Evolutionary conservation across 2,329 filamentous ascomycete genomes (phyloP).

Genomic region (Cladosporium sp.): DNA sequence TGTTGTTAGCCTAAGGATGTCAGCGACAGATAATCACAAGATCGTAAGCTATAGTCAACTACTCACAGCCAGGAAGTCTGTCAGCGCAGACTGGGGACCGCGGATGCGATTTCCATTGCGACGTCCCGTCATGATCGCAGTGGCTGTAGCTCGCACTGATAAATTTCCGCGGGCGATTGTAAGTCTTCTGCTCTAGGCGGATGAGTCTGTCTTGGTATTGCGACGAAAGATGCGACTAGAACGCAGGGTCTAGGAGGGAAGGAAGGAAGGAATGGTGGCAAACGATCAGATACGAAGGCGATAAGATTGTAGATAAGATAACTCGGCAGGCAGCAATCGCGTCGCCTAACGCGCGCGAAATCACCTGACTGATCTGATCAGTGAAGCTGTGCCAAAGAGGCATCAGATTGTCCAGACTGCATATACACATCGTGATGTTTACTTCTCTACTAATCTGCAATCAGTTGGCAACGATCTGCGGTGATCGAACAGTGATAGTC

Average conservation of each 20-base stretch:
- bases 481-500: too few relatives aligned
- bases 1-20: conserved; percentile 55
- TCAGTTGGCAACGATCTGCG: too few relatives aligned
- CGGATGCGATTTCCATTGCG: conserved; percentile 46
- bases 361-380: too few relatives aligned
- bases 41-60: conserved; percentile 26
- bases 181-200: background rate
- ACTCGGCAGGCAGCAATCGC: background rate
- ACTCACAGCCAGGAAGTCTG: conserved; percentile 58
- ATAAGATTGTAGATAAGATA: background rate
- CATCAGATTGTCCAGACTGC: too few relatives aligned
- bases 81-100: conserved; percentile 62
- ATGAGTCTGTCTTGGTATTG: background rate
- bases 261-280: background rate
- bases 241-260: background rate
- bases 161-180: background rate
- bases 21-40: conserved; percentile 37
- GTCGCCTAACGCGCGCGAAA: background rate
- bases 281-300: background rate
- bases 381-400: too few relatives aligned
- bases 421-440: too few relatives aligned
- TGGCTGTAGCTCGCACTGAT: background rate
- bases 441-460: too few relatives aligned
- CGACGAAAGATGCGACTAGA: background rate
- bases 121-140: conserved; percentile 30